These are phyloP conservation scores for Auriscalpium vulgare DNA, from an alignment of 768 basidiomycete species.

Conservation along the genomic window DNA sequence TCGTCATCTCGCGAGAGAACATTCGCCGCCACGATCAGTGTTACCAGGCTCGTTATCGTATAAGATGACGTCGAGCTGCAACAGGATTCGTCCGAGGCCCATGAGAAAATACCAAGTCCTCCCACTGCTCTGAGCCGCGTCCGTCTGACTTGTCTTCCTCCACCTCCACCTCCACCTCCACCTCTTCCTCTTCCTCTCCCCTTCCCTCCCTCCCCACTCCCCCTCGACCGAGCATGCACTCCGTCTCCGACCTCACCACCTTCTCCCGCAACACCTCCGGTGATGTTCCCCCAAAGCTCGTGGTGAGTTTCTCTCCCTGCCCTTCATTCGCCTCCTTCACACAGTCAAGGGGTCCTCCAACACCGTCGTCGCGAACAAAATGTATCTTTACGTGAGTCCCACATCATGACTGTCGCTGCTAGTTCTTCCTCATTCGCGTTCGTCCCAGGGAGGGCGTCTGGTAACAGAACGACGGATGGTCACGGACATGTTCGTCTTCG, in stretches of 20 bases:
- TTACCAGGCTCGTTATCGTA: too few relatives aligned
- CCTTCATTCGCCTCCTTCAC: not conserved
- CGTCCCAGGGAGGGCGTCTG: slow-evolving; percentile 68
- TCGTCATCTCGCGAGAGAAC: too few relatives aligned
- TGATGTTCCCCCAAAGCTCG: slow-evolving; percentile 82
- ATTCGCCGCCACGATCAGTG: too few relatives aligned
- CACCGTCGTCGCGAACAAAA: slow-evolving; percentile 80
- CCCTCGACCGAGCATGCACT: slow-evolving; percentile 43
- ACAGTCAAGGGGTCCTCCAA: slow-evolving; percentile 70
- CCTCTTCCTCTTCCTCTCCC: slow-evolving; percentile 3
- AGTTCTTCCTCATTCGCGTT: not conserved
- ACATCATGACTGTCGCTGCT: not conserved
- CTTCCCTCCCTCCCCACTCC: slow-evolving; percentile 1
- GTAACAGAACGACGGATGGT: slow-evolving; percentile 86
- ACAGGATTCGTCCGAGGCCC: too few relatives aligned
- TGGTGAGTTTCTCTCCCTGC: slow-evolving; percentile 44
- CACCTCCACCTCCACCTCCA: not conserved
- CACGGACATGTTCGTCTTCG: slow-evolving; percentile 84
- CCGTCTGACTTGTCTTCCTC: not conserved
- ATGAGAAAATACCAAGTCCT: too few relatives aligned
- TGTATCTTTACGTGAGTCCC: slow-evolving; percentile 78
- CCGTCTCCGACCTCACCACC: slow-evolving; percentile 85
- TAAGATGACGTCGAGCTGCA: too few relatives aligned
- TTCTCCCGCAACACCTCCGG: slow-evolving; percentile 77
- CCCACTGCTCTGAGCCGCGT: too few relatives aligned